Evolutionary conservation across 2,329 filamentous ascomycete genomes (phyloP).

Genomic region (Cordyceps tenuipes): DNA sequence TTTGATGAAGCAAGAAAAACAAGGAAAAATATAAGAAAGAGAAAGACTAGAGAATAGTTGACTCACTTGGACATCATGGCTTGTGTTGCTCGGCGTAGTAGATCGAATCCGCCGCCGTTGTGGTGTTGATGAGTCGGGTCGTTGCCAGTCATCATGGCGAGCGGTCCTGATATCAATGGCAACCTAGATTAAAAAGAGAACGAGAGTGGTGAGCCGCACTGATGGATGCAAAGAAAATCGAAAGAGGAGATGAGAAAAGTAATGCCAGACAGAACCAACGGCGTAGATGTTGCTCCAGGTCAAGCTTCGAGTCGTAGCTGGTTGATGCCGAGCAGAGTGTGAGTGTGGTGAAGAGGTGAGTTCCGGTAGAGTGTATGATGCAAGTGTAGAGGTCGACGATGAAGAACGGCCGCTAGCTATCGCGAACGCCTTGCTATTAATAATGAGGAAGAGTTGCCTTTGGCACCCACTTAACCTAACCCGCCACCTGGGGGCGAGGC

Average conservation of each 20-base stretch:
- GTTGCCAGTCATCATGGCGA: conserved; percentile 7
- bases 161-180: not conserved
- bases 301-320: not conserved
- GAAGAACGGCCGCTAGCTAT: not conserved
- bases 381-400: not conserved
- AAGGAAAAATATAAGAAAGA: not conserved
- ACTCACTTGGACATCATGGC: conserved; percentile 56
- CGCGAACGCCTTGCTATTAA: not conserved
- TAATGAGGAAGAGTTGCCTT: not conserved
- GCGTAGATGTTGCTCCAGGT: not conserved
- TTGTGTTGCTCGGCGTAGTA: conserved; percentile 53
- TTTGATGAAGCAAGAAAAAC: not conserved
- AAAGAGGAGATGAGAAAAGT: not conserved
- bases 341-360: not conserved
- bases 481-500: not conserved
- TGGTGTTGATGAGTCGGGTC: conserved; percentile 1
- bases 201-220: not conserved
- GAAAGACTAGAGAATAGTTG: not conserved
- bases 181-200: conserved; percentile 4
- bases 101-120: conserved; percentile 42
- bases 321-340: not conserved
- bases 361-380: not conserved
- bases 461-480: too few relatives aligned
- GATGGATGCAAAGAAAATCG: not conserved
- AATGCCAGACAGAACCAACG: not conserved